These are phyloP conservation scores for Sphaerulina populicola DNA, from an alignment of 2,329 filamentous ascomycete species.

Conservation along the genomic window DNA sequence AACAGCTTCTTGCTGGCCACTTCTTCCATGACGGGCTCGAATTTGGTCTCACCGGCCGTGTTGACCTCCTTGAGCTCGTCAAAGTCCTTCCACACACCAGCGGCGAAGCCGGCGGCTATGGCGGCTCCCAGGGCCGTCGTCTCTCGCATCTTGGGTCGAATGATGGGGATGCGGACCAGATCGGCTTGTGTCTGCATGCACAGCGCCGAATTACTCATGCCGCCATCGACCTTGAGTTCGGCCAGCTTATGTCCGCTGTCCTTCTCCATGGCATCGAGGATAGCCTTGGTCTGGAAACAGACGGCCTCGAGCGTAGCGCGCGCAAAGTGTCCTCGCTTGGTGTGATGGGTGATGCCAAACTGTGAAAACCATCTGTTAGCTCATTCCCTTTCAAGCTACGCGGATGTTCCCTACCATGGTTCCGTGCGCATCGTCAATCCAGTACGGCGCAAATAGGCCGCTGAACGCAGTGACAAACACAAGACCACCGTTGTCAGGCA, in stretches of 20 bases:
- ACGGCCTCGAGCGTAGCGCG: constrained; percentile 84
- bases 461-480: constrained; percentile 85
- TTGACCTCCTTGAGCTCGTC: constrained; percentile 67
- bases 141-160: constrained; percentile 80
- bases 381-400: not conserved
- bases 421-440: constrained; percentile 87
- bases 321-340: constrained; percentile 75
- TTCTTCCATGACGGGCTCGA: constrained; percentile 54
- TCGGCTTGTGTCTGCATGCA: constrained; percentile 90
- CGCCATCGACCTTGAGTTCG: constrained; percentile 75
- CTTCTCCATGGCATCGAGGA: constrained; percentile 82
- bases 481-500: constrained; percentile 71
- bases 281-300: constrained; percentile 87
- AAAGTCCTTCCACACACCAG: constrained; percentile 68
- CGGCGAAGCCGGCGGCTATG: constrained; percentile 79
- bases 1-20: constrained; percentile 55
- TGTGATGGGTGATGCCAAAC: constrained; percentile 51
- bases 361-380: constrained; percentile 1
- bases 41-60: constrained; percentile 58
- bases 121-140: constrained; percentile 82
- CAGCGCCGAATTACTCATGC: constrained; percentile 79
- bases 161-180: constrained; percentile 72
- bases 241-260: constrained; percentile 70
- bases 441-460: constrained; percentile 85
- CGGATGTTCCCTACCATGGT: constrained; percentile 47